Evolutionary conservation across 495 filamentous ascomycete genomes (phyloP), one percentile per base, ranked within the genome.

Genomic region (Neurospora terricola): DNA sequence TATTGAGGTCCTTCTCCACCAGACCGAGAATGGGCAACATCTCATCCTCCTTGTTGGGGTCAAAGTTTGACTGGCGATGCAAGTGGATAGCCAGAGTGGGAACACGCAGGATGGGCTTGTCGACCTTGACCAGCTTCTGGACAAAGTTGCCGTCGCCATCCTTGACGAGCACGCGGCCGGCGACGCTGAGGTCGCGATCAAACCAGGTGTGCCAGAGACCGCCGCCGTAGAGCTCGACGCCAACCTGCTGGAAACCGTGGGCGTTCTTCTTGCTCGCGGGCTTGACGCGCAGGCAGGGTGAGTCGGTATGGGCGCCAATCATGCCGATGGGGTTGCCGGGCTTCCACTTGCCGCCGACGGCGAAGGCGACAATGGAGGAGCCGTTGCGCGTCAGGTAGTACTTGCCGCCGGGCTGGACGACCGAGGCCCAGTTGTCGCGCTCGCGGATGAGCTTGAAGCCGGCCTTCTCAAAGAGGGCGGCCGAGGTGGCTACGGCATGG

Each of bases 271-370:
- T 97, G 83, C 93, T 97, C 39, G 96, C 89, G 5, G 96, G 96
- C 84, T 99, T 99, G 76, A 99, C 83, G 68, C 96, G 90, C 68
- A 98, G 86, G 70, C 91, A 92, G 0, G 93, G 93, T 5, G 95
- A 98, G 81, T 99, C 96, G 30, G 96, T 98, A 83, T 99, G 96
- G 68, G 96, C 94, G 77, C 96, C 96, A 73, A 99, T 89, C 92
- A 98, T 96, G 78, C 91, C 90, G 79, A 99, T 92, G 11, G 95
- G 89, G 81, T 97, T 97, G 70, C 96, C 96, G 7, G 96, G 90
- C 89, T 90, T 90, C 96, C 96, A 99, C 85, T 91, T 90, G 79
- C 89, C 89, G 71, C 96, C 96, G 76, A 99, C 91, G 72, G 93
- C 92, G 82, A 99, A 99, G 71, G 96, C 96, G 48, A 98, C 87